A percentile compares a stretch with the other conserved stretches of the same genome.
Evolutionary conservation across 805 yeast genomes (phyloP).

Genomic region (Cyberlindnera americana): DNA sequence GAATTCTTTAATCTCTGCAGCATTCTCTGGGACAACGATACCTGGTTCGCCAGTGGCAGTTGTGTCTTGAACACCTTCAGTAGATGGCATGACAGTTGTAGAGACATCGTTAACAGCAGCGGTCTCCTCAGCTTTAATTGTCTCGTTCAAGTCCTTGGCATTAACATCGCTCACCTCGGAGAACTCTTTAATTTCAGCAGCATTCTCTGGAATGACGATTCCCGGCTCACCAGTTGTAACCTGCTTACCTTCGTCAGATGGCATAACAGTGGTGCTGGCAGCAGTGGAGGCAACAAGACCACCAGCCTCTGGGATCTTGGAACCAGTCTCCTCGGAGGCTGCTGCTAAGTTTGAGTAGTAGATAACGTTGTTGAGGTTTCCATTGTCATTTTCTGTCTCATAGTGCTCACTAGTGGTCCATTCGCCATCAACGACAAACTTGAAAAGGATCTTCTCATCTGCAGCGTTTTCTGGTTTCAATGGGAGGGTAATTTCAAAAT

Average conservation of each 20-base stretch:
- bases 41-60: conserved; percentile 67
- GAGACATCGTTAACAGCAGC: conserved; percentile 10
- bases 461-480: conserved; percentile 34
- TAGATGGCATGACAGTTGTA: conserved; percentile 45
- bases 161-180: conserved; percentile 44
- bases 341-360: conserved; percentile 23
- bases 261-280: conserved; percentile 36
- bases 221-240: conserved; percentile 69
- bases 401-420: conserved; percentile 48
- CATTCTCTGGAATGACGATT: conserved; percentile 53
- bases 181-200: conserved; percentile 57
- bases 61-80: conserved; percentile 39
- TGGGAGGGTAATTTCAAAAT: conserved; percentile 59
- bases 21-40: conserved; percentile 57
- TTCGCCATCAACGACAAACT: conserved; percentile 67
- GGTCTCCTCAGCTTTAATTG: conserved; percentile 14
- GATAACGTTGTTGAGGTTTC: conserved; percentile 37
- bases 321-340: conserved; percentile 13
- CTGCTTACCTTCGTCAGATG: conserved; percentile 37
- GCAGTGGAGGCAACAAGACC: conserved; percentile 34
- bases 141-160: conserved; percentile 45
- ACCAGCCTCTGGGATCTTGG: conserved; percentile 44
- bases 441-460: conserved; percentile 41
- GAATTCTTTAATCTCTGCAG: conserved; percentile 66
- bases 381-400: conserved; percentile 40